Evolutionary conservation across 768 basidiomycete genomes (phyloP).

Genomic region (Leucosporidium yakuticum): DNA sequence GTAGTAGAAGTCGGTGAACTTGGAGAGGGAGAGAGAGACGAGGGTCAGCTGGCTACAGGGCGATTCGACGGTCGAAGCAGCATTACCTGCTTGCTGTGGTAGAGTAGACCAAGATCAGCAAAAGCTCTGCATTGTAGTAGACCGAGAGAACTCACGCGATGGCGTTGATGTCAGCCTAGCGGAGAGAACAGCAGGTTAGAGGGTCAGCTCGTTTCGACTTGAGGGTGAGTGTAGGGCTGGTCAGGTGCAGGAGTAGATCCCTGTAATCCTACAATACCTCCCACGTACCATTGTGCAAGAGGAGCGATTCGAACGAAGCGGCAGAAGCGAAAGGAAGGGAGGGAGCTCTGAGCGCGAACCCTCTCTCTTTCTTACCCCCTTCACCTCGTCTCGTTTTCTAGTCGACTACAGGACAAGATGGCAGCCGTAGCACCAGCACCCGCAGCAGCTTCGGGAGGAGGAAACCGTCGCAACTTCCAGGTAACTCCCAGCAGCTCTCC

Average conservation of each 20-base stretch:
- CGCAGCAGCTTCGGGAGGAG: constrained; percentile 9
- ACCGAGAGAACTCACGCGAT: constrained; percentile 50
- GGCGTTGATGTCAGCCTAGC: constrained; percentile 59
- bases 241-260: no score
- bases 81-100: constrained; percentile 48
- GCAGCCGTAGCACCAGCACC: constrained; percentile 22
- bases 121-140: no score
- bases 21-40: not conserved
- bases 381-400: not conserved
- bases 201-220: not conserved
- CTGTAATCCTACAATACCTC: no score
- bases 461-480: constrained; percentile 34
- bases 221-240: no score
- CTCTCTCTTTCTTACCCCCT: not conserved
- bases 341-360: not conserved
- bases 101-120: no score
- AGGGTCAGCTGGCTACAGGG: not conserved
- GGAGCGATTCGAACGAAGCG: not conserved
- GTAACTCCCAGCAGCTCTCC: constrained; percentile 12
- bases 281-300: not conserved
- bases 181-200: not conserved
- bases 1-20: constrained; percentile 78
- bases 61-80: not conserved
- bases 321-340: not conserved
- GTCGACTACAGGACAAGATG: not conserved